Evolutionary conservation across 805 yeast species (phyloP).

Genomic region (Pichia cephalocereana): DNA sequence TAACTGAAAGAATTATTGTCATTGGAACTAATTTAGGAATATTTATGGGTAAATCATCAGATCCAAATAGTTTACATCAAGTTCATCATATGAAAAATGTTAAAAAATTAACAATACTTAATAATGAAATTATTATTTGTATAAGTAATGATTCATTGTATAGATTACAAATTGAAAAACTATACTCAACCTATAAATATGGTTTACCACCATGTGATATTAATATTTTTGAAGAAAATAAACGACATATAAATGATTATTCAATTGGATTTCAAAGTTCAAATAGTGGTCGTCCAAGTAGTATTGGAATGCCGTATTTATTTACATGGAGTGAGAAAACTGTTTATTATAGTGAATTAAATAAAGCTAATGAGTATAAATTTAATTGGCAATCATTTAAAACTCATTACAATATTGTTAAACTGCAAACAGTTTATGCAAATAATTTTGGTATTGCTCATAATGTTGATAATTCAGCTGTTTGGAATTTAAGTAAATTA

Average conservation of each 20-base stretch:
- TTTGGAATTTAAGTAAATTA: constrained; percentile 22
- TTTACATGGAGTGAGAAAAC: constrained; percentile 48
- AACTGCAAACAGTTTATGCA: constrained; percentile 19
- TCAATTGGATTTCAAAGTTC: constrained; percentile 62
- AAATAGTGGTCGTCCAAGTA: constrained; percentile 15
- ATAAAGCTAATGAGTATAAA: constrained; percentile 19
- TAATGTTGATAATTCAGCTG: constrained; percentile 19
- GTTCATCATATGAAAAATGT: constrained; percentile 45
- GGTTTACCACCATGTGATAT: constrained; percentile 32
- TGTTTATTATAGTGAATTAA: constrained; percentile 26
- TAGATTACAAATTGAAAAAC: constrained; percentile 53
- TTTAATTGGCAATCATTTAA: constrained; percentile 20
- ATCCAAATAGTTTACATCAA: constrained; percentile 45
- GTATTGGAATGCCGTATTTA: constrained; percentile 18
- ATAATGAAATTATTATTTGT: constrained; percentile 46
- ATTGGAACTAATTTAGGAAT: constrained; percentile 61
- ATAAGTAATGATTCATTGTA: constrained; percentile 51
- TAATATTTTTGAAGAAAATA: constrained; percentile 10
- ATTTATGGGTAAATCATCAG: constrained; percentile 37
- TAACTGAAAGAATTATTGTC: constrained; percentile 29
- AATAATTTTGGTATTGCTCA: constrained; percentile 23
- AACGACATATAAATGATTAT: constrained; percentile 48
- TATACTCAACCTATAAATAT: constrained; percentile 50
- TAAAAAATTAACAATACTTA: constrained; percentile 51
- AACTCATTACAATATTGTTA: constrained; percentile 18